Evolutionary conservation across 1,284 basidiomycete genomes (phyloP), one percentile per base, ranked within the genome.

Genomic region (Sparassis latifolia): DNA sequence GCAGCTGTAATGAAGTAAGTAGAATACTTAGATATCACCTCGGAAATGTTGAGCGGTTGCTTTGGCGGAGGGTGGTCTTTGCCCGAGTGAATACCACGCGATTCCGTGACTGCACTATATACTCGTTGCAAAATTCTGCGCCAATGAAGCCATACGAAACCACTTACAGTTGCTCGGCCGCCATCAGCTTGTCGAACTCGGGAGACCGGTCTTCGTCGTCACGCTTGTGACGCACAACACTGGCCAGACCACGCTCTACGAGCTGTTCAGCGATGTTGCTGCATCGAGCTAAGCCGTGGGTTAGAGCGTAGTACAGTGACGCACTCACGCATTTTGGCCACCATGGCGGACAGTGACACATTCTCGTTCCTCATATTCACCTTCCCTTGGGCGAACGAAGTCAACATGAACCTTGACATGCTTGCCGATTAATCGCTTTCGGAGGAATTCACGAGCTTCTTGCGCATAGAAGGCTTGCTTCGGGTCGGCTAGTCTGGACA

Each of bases 161-260:
- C 5, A 72, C 86, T 69, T 61, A 93, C 89, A 71, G 73, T 76
- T 89, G 92, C 72, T 99, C 96, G 10, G 95, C 95, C 38, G 88
- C 84, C 79, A 98, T 93, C 42, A 98, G 76, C 68, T 92, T 92
- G 71, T 99, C 96, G 59, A 91, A 93, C 65, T 97, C 95, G 10
- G 88, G 80, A 27, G 94, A 96, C 47, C 94, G 83, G 60, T 96
- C 91, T 68, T 98, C 96, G 64, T 98, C 96, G 60, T 97, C 95
- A 41, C 92, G 84, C 60, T 85, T 88, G 69, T 99, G 96, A 45
- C 95, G 84, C 42, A 97, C 83, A 6, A 92, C 89, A 48, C 86
- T 89, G 2, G 92, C 92, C 9, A 97, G 74, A 45, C 96, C 96
- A 62, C 92, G 92, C 65, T 97, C 93, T 53, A 97, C 85, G 35